Evolutionary conservation across 805 yeast genomes (phyloP), one percentile per base, ranked within the genome.

Genomic region (Metschnikowia noctiluminum): DNA sequence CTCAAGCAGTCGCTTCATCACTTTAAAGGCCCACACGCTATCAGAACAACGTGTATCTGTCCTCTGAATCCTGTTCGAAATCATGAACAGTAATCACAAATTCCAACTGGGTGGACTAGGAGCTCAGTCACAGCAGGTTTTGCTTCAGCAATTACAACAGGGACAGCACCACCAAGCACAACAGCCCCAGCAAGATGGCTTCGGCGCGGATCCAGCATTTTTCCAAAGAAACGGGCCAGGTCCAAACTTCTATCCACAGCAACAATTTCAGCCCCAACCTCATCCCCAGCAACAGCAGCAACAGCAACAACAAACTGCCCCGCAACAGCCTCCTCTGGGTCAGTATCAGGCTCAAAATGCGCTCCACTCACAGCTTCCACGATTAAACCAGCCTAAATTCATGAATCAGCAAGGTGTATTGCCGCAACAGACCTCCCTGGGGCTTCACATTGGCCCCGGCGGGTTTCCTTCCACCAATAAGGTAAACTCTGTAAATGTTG

Each of bases 121-220:
- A 49, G 56, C 70, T 44, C 77, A 71, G 46, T 71, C 74, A 28
- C 77, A 73, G 52, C 77, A 71, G 55, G 62, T 70, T 14, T 62
- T 72, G 52, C 63, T 71, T 45, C 76, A 70, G 55, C 76, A 70
- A 52, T 63, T 71, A 45, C 77, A 70, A 49, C 74, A 69, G 42
- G 71, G 71, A 12, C 71, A 64, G 12, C 63, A 56, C 36, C 66
- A 70, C 10, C 66, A 68, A 16, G 68, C 60, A 13, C 72, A 65
- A n/a, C 66, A 58, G 35, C 66, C 68, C 10, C 66, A 68, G 30
- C 70, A 52, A 30, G 69, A 65, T 57, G 54, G 46, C 61, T 56
- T 35, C 60, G 56, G 28, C 61, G 56, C 32, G 60, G 57, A 49
- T 62, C 59, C 45, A 53, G 48, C 54, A 60, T 62, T 38, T 57